Percentiles rank a stretch among this genome's conserved stretches.
Evolutionary conservation across 495 filamentous ascomycete species (phyloP).

Genomic region (Diplogelasinospora grovesii): DNA sequence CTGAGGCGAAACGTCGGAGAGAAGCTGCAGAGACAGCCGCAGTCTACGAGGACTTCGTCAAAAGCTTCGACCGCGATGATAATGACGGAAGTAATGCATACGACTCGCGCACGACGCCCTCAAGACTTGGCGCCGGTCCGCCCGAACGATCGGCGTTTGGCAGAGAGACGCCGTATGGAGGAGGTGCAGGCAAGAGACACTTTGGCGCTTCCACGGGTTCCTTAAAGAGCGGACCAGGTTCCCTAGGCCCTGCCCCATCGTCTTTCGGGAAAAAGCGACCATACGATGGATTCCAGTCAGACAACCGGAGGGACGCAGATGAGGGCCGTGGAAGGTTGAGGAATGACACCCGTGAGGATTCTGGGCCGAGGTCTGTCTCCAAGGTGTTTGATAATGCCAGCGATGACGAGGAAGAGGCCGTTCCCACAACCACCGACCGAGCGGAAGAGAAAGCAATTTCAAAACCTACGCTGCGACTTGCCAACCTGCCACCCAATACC

Average conservation of each 20-base stretch:
- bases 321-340: conserved; percentile 29
- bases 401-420: conserved; percentile 37
- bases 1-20: conserved; percentile 80
- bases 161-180: conserved; percentile 27
- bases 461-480: conserved; percentile 80
- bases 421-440: conserved; percentile 25
- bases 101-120: conserved; percentile 13
- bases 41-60: conserved; percentile 84
- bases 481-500: conserved; percentile 53
- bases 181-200: conserved; percentile 39
- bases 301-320: conserved; percentile 24
- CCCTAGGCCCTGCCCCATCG: conserved; percentile 58
- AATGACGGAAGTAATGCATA: conserved; percentile 22
- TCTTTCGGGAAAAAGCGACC: conserved; percentile 40
- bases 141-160: conserved; percentile 28
- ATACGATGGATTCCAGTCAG: conserved; percentile 30
- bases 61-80: conserved; percentile 75
- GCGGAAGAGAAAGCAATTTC: conserved; percentile 68
- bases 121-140: conserved; percentile 32
- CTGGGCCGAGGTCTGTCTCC: conserved; percentile 23
- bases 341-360: conserved; percentile 31
- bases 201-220: conserved; percentile 31
- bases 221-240: conserved; percentile 67
- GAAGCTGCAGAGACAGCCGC: conserved; percentile 88
- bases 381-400: conserved; percentile 38